Conservation (phyloP, 2,329 filamentous ascomycete genomes). For the Diaporthe velutina region DNA sequence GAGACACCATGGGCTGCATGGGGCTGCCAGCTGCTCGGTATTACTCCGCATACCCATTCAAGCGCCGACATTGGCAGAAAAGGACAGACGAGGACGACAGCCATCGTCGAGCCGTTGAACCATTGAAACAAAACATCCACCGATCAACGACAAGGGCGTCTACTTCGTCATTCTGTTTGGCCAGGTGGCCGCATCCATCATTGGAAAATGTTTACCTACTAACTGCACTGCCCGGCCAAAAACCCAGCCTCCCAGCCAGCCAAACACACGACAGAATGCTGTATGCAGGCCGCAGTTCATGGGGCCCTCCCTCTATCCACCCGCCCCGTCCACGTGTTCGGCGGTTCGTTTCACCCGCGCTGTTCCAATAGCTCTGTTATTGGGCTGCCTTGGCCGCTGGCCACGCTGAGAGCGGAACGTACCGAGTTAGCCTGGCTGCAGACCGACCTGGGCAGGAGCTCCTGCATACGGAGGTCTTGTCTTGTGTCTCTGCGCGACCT, state of each 20-base stretch:
- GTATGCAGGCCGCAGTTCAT: not conserved
- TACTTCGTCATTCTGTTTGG: conserved; percentile 27
- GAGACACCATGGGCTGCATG: conserved; percentile 8
- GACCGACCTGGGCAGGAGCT: conserved; percentile 18
- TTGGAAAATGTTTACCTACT: not conserved
- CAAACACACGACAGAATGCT: not conserved
- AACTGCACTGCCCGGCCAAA: not conserved
- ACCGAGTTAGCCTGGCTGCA: conserved; percentile 24
- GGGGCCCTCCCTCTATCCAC: conserved; percentile 15
- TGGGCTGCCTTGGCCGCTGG: conserved; percentile 9
- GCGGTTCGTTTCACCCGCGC: conserved; percentile 30
- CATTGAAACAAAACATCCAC: conserved; percentile 31
- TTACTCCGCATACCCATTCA: conserved; percentile 7
- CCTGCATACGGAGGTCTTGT: not conserved
- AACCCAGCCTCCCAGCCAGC: not conserved
- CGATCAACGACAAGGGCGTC: conserved; percentile 32
- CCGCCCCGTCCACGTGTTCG: conserved; percentile 25
- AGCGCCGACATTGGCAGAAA: conserved; percentile 7
- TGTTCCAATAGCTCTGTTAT: conserved; percentile 3
- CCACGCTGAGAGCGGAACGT: conserved; percentile 9
- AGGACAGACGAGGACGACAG: not conserved
- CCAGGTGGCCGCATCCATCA: conserved; percentile 18
- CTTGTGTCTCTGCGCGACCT: not conserved
- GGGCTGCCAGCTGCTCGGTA: conserved; percentile 24
- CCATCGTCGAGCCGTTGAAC: conserved; percentile 4